Percentiles rank a stretch among this genome's conserved stretches.
These are phyloP conservation scores for Xylaria sp. DNA, from an alignment of 495 filamentous ascomycete genomes.

Conservation along the genomic window DNA sequence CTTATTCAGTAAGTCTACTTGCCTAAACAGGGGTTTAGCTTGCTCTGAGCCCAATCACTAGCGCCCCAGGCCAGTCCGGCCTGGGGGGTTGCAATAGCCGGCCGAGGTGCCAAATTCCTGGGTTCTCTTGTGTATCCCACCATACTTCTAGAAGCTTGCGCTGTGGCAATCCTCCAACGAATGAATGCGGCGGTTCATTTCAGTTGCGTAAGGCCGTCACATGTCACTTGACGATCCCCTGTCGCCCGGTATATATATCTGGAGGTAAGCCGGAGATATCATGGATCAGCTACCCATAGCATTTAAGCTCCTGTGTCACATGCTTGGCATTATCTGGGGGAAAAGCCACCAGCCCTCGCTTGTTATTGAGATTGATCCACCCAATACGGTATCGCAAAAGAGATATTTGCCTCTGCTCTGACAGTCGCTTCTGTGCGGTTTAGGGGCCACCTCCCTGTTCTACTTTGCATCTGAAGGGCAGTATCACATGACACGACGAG, in stretches of 20 bases:
- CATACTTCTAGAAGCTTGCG: conserved; percentile 39
- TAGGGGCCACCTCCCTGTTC: neutral
- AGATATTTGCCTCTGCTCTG: conserved; percentile 6
- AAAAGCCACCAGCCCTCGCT: neutral
- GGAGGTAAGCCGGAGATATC: conserved; percentile 28
- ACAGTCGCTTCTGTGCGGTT: neutral
- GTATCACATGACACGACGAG: conserved; percentile 10
- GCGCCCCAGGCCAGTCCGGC: conserved; percentile 26
- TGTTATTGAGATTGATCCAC: neutral
- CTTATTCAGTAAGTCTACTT: conserved; percentile 16
- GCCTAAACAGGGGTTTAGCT: conserved; percentile 29
- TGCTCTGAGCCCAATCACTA: conserved; percentile 37
- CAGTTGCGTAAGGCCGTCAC: conserved; percentile 23
- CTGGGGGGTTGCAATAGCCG: conserved; percentile 23
- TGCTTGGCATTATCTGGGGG: neutral
- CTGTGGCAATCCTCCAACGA: conserved; percentile 23
- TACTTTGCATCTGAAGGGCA: neutral
- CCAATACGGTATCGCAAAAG: neutral
- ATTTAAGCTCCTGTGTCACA: conserved; percentile 3
- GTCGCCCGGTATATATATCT: conserved; percentile 7
- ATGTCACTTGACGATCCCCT: conserved; percentile 25
- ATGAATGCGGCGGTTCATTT: conserved; percentile 10
- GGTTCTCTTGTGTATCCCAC: conserved; percentile 35
- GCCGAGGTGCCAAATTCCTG: conserved; percentile 36
- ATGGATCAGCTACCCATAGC: neutral